These are phyloP conservation scores for Mortierella sp. DNA, from an alignment of 371 early-diverging fungal genomes.

Conservation along the genomic window DNA sequence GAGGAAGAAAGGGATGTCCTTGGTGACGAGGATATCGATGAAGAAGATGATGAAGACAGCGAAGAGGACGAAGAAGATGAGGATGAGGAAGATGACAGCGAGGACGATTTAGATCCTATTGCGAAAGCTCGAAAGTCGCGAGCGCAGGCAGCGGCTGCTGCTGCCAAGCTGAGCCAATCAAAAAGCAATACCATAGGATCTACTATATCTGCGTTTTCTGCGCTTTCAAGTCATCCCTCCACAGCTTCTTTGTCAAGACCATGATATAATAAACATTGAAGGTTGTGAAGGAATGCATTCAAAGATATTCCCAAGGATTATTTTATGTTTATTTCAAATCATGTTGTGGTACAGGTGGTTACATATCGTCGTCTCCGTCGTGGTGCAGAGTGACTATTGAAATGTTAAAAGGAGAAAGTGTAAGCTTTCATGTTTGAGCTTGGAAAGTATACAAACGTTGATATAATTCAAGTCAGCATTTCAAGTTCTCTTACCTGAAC, in stretches of 20 bases:
- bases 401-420: background rate
- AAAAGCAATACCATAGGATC: slow-evolving; percentile 17
- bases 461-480: background rate
- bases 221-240: slow-evolving; percentile 26
- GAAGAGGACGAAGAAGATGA: slow-evolving; percentile 11
- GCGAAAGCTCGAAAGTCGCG: slow-evolving; percentile 44
- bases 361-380: slow-evolving; percentile 42
- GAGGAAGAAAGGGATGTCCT: background rate
- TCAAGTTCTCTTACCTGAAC: slow-evolving; percentile 65
- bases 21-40: slow-evolving; percentile 7
- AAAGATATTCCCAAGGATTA: background rate
- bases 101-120: slow-evolving; percentile 38
- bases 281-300: background rate
- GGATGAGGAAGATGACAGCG: slow-evolving; percentile 13
- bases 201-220: slow-evolving; percentile 42
- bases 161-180: background rate
- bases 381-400: slow-evolving; percentile 37
- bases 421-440: slow-evolving; percentile 8
- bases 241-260: slow-evolving; percentile 11
- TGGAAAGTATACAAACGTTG: background rate
- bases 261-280: background rate
- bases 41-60: slow-evolving; percentile 12
- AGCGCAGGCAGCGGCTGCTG: slow-evolving; percentile 14
- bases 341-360: slow-evolving; percentile 16
- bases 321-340: slow-evolving; percentile 2